Conservation (phyloP, 2,329 filamentous ascomycete species). For the Cadophora gregata region DNA sequence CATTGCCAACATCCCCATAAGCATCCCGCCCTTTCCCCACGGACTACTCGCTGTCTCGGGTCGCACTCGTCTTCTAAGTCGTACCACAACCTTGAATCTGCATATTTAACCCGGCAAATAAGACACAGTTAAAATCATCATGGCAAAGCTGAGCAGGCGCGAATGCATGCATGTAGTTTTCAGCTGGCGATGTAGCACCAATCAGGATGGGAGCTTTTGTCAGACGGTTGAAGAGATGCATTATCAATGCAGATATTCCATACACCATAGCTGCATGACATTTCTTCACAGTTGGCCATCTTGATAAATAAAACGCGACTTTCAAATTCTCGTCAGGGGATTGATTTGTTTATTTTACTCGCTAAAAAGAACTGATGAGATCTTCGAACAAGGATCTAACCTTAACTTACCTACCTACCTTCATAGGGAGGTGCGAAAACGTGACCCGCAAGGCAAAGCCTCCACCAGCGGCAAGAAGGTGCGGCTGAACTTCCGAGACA, state of each 20-base stretch:
- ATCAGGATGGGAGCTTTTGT: not conserved
- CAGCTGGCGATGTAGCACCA: slow-evolving; percentile 10
- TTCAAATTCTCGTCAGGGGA: not conserved
- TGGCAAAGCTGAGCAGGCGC: slow-evolving; percentile 6
- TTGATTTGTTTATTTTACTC: not conserved
- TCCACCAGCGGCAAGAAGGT: not conserved
- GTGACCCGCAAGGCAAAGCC: not conserved
- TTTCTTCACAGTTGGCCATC: not conserved
- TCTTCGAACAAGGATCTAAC: too few species aligned
- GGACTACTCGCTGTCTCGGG: not conserved
- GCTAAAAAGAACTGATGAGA: not conserved
- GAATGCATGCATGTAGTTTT: slow-evolving; percentile 13
- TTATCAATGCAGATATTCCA: not conserved
- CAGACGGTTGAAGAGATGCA: slow-evolving; percentile 6
- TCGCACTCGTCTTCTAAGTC: not conserved
- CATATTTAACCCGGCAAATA: not conserved
- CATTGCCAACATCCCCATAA: too few species aligned
- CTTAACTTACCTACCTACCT: too few species aligned
- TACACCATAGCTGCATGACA: not conserved
- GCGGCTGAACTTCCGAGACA: not conserved
- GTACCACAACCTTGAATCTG: not conserved
- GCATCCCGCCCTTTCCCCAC: not conserved
- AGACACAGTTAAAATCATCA: not conserved
- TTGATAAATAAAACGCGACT: not conserved
- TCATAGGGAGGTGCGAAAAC: not conserved